Base-by-base conservation (phyloP, 208 protist genomes). In the Giardia muris region DNA sequence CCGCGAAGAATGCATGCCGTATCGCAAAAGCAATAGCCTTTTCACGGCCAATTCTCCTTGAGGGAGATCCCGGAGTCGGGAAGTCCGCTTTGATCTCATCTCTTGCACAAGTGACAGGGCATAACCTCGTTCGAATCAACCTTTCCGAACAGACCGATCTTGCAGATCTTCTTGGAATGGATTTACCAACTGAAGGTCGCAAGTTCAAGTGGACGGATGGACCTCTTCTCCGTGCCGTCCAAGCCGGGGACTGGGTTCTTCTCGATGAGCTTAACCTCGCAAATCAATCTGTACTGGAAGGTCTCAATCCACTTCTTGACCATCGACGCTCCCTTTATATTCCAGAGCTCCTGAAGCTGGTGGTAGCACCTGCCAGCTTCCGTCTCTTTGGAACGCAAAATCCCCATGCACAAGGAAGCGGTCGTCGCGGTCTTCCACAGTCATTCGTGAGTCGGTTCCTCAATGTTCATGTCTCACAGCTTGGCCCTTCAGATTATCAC, bases 251-350 rank as follows among this genome's bases (percentile, higher is more conserved):
- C 87, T 99, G 98, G 98, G 96, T 99, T 4, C 95, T 99, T 46
- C 94, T 99, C 22, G 99, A 99, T 95, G 99, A 99, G 96, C 95
- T 99, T 0, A 99, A 99, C 94, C 95, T 99, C 2, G 99, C 99
- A 2, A 98, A 97, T 48, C 98, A 99, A 95, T 96, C 97, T 4
- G 98, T 99, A 39, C 94, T 99, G 42, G 98, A 99, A 95, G 98
- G 98, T 76, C 96, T 99, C n/a, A 99, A 99, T 95, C 96, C 98
- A 1, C 95, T 98, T 67, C 96, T 99, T 4, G 99, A 99, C 96
- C 99, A 99, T 93, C 94, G 99, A 45, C 96, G 95, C 3, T 94
- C 47, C 42, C 92, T 98, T 22, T 98, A 94, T 93, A 95, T 98
- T 1, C 97, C 97, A 43, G 97, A 98, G 91, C 92, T 98, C 1